Conservation (phyloP, 352 stramenopile genomes). For the Phytophthora hybrid region DNA sequence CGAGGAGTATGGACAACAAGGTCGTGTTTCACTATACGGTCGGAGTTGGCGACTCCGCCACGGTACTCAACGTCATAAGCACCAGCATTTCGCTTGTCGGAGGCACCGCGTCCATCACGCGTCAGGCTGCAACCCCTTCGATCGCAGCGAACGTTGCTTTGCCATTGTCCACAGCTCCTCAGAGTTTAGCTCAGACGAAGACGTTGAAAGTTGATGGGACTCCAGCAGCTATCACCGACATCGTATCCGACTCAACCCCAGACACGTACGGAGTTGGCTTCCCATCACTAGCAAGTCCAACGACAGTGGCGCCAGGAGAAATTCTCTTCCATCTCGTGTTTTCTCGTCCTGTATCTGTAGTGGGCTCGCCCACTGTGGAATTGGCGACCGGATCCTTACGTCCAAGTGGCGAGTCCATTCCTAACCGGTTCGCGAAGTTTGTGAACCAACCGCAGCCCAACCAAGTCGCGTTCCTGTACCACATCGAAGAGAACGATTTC, state of each 20-base stretch:
- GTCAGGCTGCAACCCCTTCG: slow-evolving; percentile 41
- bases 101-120: slow-evolving; percentile 34
- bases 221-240: slow-evolving; percentile 51
- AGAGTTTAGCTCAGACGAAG: slow-evolving; percentile 45
- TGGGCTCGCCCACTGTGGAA: slow-evolving; percentile 55
- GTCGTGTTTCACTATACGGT: slow-evolving; percentile 75
- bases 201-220: slow-evolving; percentile 58
- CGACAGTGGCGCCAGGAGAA: slow-evolving; percentile 60
- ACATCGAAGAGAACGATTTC: slow-evolving; percentile 59
- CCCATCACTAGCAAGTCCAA: slow-evolving; percentile 58
- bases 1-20: slow-evolving; percentile 46
- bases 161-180: slow-evolving; percentile 27
- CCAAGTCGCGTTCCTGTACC: slow-evolving; percentile 73
- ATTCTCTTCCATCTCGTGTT: slow-evolving; percentile 78
- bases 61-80: slow-evolving; percentile 41
- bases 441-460: slow-evolving; percentile 52
- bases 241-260: slow-evolving; percentile 51
- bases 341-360: slow-evolving; percentile 58
- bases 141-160: slow-evolving; percentile 48
- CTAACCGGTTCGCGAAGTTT: slow-evolving; percentile 60
- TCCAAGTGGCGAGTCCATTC: slow-evolving; percentile 49
- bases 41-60: slow-evolving; percentile 35
- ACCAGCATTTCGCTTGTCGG: slow-evolving; percentile 39
- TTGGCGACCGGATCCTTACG: slow-evolving; percentile 68
- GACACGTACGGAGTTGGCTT: slow-evolving; percentile 74